phyloP scores from a whole-genome alignment of 495 filamentous ascomycete species.

The Cryomyces minteri region DNA sequence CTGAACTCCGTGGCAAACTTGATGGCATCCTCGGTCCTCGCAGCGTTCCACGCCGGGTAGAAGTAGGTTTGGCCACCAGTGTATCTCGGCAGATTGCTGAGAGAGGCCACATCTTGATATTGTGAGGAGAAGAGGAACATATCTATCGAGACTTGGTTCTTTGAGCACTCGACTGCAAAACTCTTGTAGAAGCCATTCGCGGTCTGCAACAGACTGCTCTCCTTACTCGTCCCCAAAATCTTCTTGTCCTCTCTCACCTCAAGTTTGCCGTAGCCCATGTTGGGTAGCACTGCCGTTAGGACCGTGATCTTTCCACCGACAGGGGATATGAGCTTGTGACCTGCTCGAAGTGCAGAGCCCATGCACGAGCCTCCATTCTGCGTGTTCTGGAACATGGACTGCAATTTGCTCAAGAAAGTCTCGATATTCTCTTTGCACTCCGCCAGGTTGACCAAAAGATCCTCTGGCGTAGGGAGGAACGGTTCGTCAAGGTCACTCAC shows the following conservation, averaged over 20 bases:
- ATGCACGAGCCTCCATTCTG: slow-evolving; percentile 73
- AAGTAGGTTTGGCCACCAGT: slow-evolving; percentile 98
- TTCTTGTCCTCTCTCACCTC: slow-evolving; percentile 96
- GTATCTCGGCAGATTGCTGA: slow-evolving; percentile 87
- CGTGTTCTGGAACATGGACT: slow-evolving; percentile 91
- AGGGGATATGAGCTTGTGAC: slow-evolving; percentile 84
- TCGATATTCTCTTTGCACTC: slow-evolving; percentile 86
- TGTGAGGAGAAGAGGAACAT: slow-evolving; percentile 98
- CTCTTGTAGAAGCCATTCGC: slow-evolving; percentile 95
- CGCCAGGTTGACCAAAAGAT: slow-evolving; percentile 77
- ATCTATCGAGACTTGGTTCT: slow-evolving; percentile 94
- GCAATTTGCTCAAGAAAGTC: slow-evolving; percentile 74
- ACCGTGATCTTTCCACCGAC: slow-evolving; percentile 90
- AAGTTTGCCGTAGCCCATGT: slow-evolving; percentile 73
- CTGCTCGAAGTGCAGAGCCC: slow-evolving; percentile 81
- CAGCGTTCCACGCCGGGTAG: slow-evolving; percentile 96
- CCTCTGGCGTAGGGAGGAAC: slow-evolving; percentile 83
- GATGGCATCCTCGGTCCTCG: slow-evolving; percentile 80
- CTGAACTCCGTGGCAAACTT: slow-evolving; percentile 96
- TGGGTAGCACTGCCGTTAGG: slow-evolving; percentile 77
- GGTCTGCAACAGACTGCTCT: slow-evolving; percentile 72
- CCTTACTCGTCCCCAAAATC: slow-evolving; percentile 82
- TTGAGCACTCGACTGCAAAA: slow-evolving; percentile 96
- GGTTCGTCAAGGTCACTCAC: slow-evolving; percentile 94
- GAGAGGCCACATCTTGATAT: slow-evolving; percentile 91